Base-by-base conservation (phyloP, 2,329 filamentous ascomycete species). In the Verticillium albo-atrum region DNA sequence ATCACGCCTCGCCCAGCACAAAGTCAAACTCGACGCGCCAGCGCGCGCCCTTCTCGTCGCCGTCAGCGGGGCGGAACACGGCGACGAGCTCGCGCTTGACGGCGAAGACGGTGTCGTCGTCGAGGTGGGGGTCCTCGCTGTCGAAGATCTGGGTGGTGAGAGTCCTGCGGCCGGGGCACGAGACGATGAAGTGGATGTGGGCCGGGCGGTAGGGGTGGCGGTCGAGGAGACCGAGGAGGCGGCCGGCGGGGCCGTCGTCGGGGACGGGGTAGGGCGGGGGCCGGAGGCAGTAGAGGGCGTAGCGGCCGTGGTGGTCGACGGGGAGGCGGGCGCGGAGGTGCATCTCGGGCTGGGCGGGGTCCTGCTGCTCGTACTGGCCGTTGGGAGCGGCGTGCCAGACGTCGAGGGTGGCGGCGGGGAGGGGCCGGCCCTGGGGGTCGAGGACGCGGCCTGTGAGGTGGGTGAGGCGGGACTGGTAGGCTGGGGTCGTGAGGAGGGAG, bases 301-400 rank as follows among this genome's bases (percentile, higher is more conserved):
- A 92, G 17, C 77, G 76, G 2, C 90, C 89, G 23, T 88, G 76
- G 6, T 75, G 76, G 62, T 89, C 87, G 1, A 89, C 91, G 56
- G 77, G 80, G 69, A 92, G 91, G 53, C 86, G 85, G 6, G 90
- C 90, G 4, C 90, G 82, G 25, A 93, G 79, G 70, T 93, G 93
- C 74, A 86, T 86, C 59, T 92, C 89, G 6, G 82, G 78, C 74
- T 92, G 89, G 2, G 83, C 74, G 0, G 82, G 76, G 64, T 92
- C 89, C 73, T 92, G 89, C 73, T 92, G 89, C 75, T 92, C 89
- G 64, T 89, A 88, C 68, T 80, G 68, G 9, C 77, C 76, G 64
- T 89, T 88, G 6, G 85, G 85, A 4, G 82, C 83, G 1, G 85
- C 82, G 66, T 89, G 83, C 86, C 86, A 89, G 28, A 88, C 77